phyloP scores from a whole-genome alignment of 768 basidiomycete species.

The Termitomyces sp. region DNA sequence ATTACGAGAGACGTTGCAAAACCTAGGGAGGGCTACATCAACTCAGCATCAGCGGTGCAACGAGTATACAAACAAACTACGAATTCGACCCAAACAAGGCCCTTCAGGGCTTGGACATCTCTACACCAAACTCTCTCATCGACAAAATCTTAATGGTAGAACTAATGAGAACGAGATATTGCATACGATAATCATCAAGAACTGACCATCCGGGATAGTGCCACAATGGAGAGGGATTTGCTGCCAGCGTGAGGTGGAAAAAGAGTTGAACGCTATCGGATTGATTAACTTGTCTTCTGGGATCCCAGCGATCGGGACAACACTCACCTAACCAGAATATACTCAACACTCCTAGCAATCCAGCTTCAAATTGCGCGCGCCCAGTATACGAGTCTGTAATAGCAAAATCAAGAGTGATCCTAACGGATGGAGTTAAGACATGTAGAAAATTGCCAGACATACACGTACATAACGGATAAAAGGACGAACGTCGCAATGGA shows the following conservation, averaged over 20 bases:
- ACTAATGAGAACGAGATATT: neutral
- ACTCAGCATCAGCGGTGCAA: neutral
- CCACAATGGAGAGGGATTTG: slow-evolving; percentile 42
- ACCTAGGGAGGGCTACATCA: slow-evolving; percentile 25
- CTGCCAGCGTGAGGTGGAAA: slow-evolving; percentile 56
- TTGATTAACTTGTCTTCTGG: neutral
- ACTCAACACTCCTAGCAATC: slow-evolving; percentile 36
- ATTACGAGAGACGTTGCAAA: slow-evolving; percentile 35
- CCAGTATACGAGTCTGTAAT: slow-evolving; percentile 37
- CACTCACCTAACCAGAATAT: slow-evolving; percentile 52
- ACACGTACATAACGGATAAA: slow-evolving; percentile 36
- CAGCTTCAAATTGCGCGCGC: slow-evolving; percentile 44
- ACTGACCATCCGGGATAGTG: slow-evolving; percentile 39
- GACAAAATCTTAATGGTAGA: slow-evolving; percentile 27
- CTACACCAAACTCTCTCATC: slow-evolving; percentile 49
- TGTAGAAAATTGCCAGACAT: neutral
- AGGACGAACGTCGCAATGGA: slow-evolving; percentile 46
- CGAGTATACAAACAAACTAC: slow-evolving; percentile 34
- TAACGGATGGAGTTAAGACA: slow-evolving; percentile 14
- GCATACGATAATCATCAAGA: neutral
- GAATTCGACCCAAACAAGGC: slow-evolving; percentile 58
- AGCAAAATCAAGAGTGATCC: slow-evolving; percentile 38
- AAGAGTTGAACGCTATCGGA: slow-evolving; percentile 46
- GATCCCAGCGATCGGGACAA: neutral
- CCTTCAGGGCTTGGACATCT: slow-evolving; percentile 48